Conservation (phyloP, 371 early-diverging fungal species). For the Mucor indicus region DNA sequence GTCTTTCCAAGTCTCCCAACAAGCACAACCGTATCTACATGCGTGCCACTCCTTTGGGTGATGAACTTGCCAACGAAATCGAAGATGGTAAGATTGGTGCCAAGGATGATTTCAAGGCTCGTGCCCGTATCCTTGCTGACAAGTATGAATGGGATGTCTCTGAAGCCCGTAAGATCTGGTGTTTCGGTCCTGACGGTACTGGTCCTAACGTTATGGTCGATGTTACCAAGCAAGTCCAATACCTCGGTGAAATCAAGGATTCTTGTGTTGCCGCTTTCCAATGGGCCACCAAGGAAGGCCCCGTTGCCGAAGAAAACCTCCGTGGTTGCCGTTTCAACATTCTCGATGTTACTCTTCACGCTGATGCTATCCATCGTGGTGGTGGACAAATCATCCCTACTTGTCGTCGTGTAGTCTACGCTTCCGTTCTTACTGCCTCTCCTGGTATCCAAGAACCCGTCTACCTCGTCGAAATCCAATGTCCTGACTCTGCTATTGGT, state of each 20-base stretch:
- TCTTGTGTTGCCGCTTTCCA: conserved; percentile 95
- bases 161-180: conserved; percentile 99
- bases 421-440: conserved; percentile 84
- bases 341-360: conserved; percentile 96
- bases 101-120: conserved; percentile 96
- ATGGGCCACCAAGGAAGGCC: conserved; percentile 95
- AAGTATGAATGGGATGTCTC: conserved; percentile 94
- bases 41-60: conserved; percentile 91
- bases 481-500: conserved; percentile 94
- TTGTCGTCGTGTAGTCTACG: conserved; percentile 92
- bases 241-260: conserved; percentile 99
- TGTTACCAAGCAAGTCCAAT: conserved; percentile 97
- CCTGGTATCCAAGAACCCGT: conserved; percentile 99
- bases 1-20: conserved; percentile 99
- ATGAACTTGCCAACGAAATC: conserved; percentile 85
- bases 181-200: conserved; percentile 97
- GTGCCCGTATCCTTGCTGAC: conserved; percentile 94
- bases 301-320: conserved; percentile 84
- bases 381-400: conserved; percentile 97
- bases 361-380: conserved; percentile 99
- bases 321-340: conserved; percentile 99
- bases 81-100: conserved; percentile 89
- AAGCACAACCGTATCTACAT: conserved; percentile 99
- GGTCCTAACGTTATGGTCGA: conserved; percentile 98
- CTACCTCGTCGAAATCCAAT: conserved; percentile 97